Percentiles rank a stretch among this genome's conserved stretches.
Conservation (phyloP, 306 rosid species). For the Elaeagnus macrophylla region DNA sequence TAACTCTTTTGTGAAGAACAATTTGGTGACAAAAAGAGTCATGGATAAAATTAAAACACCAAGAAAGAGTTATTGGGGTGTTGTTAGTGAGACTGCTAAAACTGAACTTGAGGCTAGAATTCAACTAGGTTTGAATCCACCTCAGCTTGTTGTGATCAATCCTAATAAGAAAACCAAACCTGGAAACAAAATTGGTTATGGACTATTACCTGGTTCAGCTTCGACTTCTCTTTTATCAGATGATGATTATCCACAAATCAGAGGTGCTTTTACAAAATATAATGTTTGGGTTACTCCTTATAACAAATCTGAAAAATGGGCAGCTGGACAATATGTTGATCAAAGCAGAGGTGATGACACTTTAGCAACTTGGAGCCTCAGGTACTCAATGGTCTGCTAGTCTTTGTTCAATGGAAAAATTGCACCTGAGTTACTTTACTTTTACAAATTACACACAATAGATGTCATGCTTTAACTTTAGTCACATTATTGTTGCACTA, state of each 20-base stretch:
- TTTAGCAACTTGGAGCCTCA: constrained; percentile 35
- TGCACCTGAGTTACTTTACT: too few relatives aligned
- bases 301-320: constrained; percentile 65
- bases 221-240: constrained; percentile 27
- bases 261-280: constrained; percentile 50
- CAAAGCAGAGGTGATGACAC: constrained; percentile 51
- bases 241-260: constrained; percentile 59
- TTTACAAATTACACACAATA: too few relatives aligned
- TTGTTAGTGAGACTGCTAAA: constrained; percentile 20
- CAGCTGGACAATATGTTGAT: constrained; percentile 38
- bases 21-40: constrained; percentile 34
- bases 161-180: constrained; percentile 43
- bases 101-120: constrained; percentile 35
- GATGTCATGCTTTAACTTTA: too few relatives aligned
- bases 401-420: too few relatives aligned
- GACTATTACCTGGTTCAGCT: constrained; percentile 33
- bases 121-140: constrained; percentile 21
- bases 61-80: constrained; percentile 56
- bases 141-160: constrained; percentile 41
- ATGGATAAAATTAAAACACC: constrained; percentile 26
- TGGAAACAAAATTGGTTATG: constrained; percentile 51
- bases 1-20: constrained; percentile 46
- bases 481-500: too few relatives aligned
- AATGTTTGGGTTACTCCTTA: constrained; percentile 62
- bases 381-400: not conserved